A percentile compares a stretch with the other conserved stretches of the same genome.
These are phyloP conservation scores for Wickerhamiella lipophila DNA, from an alignment of 805 yeast species.

Conservation along the genomic window DNA sequence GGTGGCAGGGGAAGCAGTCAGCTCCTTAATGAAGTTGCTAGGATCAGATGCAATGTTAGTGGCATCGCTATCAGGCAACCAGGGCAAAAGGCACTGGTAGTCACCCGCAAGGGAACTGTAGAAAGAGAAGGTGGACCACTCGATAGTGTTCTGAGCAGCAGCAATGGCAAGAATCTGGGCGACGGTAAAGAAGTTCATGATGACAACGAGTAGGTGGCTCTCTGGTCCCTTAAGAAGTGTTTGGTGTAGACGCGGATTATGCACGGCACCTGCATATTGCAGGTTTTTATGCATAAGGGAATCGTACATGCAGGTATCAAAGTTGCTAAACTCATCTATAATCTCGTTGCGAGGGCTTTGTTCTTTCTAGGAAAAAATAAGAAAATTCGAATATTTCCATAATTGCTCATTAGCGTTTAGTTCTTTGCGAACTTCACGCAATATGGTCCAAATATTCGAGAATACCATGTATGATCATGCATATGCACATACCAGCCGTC, in stretches of 20 bases:
- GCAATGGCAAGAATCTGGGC: constrained; percentile 6
- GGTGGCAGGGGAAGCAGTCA: constrained; percentile 7
- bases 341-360: background rate
- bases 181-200: background rate
- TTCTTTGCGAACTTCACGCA: too few relatives aligned
- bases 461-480: background rate
- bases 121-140: constrained; percentile 8
- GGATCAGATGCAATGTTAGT: background rate
- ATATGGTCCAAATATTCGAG: too few relatives aligned
- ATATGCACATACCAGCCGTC: background rate
- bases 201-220: background rate
- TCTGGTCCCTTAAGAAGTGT: background rate
- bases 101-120: constrained; percentile 6
- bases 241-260: background rate
- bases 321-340: background rate
- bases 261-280: constrained; percentile 2
- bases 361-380: background rate
- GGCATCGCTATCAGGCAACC: constrained; percentile 7
- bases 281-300: background rate
- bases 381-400: background rate
- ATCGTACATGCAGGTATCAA: background rate
- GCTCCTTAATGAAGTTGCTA: background rate
- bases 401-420: background rate
- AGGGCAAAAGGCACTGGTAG: constrained; percentile 10
- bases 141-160: constrained; percentile 6